Conservation (phyloP, 148 eudicot species). For the Tetragonia tetragonoides region DNA sequence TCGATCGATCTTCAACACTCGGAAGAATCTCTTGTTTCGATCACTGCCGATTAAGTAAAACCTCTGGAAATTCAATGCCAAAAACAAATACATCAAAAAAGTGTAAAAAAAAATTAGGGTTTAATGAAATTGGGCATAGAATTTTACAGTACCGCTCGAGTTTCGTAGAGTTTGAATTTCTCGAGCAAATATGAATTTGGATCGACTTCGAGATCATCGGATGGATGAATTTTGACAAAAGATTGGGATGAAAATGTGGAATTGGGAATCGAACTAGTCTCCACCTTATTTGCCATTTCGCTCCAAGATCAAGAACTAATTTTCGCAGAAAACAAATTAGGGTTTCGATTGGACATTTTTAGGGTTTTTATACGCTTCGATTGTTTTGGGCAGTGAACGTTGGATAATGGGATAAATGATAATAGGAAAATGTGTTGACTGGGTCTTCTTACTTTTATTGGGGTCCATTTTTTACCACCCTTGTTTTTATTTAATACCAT, state of each 20-base stretch:
- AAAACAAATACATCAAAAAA: slow-evolving; percentile 1
- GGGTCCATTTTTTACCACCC: too few relatives aligned
- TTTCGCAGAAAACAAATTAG: neutral
- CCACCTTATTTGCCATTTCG: slow-evolving; percentile 51
- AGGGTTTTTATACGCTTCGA: slow-evolving; percentile 5
- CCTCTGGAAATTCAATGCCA: slow-evolving; percentile 43
- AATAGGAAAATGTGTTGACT: too few relatives aligned
- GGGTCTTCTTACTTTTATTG: too few relatives aligned
- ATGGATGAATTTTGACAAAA: slow-evolving; percentile 42
- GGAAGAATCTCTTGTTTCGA: slow-evolving; percentile 65
- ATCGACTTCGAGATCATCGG: slow-evolving; percentile 57
- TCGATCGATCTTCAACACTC: slow-evolving; percentile 89
- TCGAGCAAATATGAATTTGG: slow-evolving; percentile 70
- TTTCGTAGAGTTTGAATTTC: slow-evolving; percentile 91
- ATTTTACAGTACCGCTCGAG: slow-evolving; percentile 58
- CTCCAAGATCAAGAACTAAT: neutral
- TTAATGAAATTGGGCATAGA: neutral
- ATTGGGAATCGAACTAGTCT: slow-evolving; percentile 37
- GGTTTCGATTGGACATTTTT: neutral
- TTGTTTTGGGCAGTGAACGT: neutral
- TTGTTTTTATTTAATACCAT: too few relatives aligned
- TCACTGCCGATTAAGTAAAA: slow-evolving; percentile 91
- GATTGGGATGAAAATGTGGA: slow-evolving; percentile 31
- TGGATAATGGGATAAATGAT: too few relatives aligned
- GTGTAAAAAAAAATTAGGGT: neutral